Evolutionary conservation across 177 flowering plant species (phyloP).

Genomic region (Vitis hybrid): DNA sequence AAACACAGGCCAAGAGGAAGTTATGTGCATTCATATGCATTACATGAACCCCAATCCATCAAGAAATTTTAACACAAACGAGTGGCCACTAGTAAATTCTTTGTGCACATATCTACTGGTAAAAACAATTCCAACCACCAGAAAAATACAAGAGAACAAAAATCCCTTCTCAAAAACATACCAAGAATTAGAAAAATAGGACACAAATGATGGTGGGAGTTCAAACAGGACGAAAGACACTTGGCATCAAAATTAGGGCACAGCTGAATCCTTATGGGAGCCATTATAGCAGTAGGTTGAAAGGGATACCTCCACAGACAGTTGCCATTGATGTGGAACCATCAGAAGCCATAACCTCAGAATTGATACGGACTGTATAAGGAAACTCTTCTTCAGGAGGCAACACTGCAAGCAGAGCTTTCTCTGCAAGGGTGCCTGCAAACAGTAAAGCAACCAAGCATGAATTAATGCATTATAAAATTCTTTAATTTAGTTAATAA

Average conservation of each 20-base stretch:
- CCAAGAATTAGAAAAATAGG: background rate
- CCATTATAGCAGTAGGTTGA: constrained; percentile 1
- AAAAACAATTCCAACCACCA: background rate
- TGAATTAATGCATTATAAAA: background rate
- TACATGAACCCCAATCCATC: background rate
- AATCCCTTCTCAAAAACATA: no score
- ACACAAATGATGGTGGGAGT: background rate
- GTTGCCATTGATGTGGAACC: constrained; percentile 99
- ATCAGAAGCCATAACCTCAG: constrained; percentile 99
- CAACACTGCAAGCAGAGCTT: constrained; percentile 89
- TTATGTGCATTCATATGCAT: background rate
- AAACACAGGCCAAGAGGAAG: background rate
- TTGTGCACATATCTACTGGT: no score
- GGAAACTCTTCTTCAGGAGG: constrained; percentile 87
- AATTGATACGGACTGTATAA: constrained; percentile 88
- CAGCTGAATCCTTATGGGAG: background rate
- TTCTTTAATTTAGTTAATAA: no score
- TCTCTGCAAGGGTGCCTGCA: constrained; percentile 96
- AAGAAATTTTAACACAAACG: background rate
- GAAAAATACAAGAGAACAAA: no score
- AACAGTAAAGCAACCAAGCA: constrained; percentile 8
- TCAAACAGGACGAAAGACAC: background rate
- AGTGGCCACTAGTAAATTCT: background rate
- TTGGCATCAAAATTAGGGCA: background rate
- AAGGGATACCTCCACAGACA: constrained; percentile 86